These are phyloP conservation scores for Caryopteris hybrid DNA, from an alignment of 305 asterid genomes.

Conservation along the genomic window DNA sequence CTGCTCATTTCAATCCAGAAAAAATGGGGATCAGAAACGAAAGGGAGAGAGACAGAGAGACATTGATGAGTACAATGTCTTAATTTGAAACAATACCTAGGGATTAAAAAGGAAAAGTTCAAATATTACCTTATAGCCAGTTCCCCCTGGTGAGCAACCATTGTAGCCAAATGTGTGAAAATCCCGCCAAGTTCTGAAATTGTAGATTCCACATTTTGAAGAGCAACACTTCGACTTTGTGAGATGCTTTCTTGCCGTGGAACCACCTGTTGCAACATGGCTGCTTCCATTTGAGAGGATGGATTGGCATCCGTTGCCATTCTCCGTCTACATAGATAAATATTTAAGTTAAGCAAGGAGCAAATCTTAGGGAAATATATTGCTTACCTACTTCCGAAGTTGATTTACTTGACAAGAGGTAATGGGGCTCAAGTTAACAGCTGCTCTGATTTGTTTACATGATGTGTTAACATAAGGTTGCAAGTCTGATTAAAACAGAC, in stretches of 20 bases:
- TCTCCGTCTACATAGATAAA: conserved; percentile 43
- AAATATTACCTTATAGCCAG: conserved; percentile 58
- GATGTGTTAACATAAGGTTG: no score
- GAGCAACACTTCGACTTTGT: conserved; percentile 59
- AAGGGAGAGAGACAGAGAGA: no score
- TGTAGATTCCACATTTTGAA: conserved; percentile 69
- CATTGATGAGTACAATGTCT: neutral
- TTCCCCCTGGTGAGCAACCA: conserved; percentile 88
- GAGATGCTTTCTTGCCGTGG: conserved; percentile 64
- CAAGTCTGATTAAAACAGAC: no score
- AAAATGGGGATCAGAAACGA: neutral
- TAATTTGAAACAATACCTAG: neutral
- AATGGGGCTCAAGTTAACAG: no score
- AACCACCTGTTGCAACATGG: conserved; percentile 72
- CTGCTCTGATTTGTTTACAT: no score
- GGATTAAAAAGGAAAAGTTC: neutral
- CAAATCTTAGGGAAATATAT: neutral
- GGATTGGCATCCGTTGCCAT: conserved; percentile 44
- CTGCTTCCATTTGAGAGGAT: conserved; percentile 48
- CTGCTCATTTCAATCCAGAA: conserved; percentile 31
- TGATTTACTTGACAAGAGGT: no score
- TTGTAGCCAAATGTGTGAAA: conserved; percentile 78
- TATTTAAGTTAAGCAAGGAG: neutral
- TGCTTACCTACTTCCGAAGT: conserved; percentile 1
- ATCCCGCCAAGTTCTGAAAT: conserved; percentile 67